Evolutionary conservation across 805 yeast species (phyloP).

Genomic region (Candida oleophila): DNA sequence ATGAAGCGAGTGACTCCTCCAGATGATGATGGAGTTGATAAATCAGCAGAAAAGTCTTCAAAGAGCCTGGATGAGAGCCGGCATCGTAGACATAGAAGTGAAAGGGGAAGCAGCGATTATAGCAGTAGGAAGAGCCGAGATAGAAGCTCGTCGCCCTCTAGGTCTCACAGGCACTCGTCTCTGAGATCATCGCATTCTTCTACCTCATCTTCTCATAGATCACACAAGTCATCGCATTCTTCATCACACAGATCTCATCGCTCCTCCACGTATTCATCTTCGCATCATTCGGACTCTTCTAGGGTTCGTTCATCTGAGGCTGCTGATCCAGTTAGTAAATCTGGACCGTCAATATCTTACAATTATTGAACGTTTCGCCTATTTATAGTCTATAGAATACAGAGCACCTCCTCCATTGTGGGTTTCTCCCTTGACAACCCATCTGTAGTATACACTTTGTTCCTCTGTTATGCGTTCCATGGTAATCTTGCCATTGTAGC

Average conservation of each 20-base stretch:
- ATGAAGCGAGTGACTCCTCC: neutral
- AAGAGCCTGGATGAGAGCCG: too few relatives aligned
- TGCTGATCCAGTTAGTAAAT: too few relatives aligned
- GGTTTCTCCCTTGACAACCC: constrained; percentile 18
- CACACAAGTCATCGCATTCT: too few relatives aligned
- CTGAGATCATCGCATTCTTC: neutral
- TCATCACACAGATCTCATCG: neutral
- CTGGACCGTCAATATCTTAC: too few relatives aligned
- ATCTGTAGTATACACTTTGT: constrained; percentile 23
- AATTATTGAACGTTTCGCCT: neutral
- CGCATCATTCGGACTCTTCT: neutral
- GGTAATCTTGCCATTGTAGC: constrained; percentile 10
- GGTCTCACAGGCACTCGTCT: neutral
- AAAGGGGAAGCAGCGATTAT: constrained; percentile 2
- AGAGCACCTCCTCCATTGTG: constrained; percentile 19
- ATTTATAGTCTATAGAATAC: constrained; percentile 8
- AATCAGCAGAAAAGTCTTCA: too few relatives aligned
- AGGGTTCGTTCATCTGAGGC: neutral
- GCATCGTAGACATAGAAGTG: neutral
- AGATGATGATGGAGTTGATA: neutral
- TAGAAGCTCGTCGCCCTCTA: neutral
- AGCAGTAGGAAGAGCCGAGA: neutral
- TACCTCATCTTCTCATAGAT: too few relatives aligned
- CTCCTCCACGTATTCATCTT: constrained; percentile 1
- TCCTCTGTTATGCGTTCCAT: constrained; percentile 9